Evolutionary conservation across 2,329 filamentous ascomycete genomes (phyloP).

Genomic region (Nakataea oryzae): DNA sequence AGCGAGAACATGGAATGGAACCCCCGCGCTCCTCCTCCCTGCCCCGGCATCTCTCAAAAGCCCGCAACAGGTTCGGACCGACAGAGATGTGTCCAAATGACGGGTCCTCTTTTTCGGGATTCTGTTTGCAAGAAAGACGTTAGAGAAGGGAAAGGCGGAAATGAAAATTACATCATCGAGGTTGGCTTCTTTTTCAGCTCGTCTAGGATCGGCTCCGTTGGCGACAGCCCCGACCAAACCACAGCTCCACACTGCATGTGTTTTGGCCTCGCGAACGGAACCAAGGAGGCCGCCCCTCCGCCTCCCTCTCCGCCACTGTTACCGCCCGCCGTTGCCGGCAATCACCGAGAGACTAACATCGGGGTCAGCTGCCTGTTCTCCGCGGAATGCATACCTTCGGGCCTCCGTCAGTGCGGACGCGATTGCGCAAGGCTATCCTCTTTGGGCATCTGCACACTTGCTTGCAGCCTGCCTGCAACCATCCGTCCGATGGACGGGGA

Average conservation of each 20-base stretch:
- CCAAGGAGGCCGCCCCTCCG: too few relatives aligned
- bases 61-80: not conserved
- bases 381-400: not conserved
- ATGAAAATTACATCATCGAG: not conserved
- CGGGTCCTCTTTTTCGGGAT: not conserved
- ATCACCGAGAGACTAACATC: too few relatives aligned
- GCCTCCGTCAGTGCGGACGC: not conserved
- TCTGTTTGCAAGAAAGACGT: not conserved
- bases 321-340: not conserved
- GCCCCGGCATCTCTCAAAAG: too few relatives aligned
- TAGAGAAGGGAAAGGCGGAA: not conserved
- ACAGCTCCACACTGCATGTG: not conserved
- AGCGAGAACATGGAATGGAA: not conserved
- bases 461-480: too few relatives aligned
- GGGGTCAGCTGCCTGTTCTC: not conserved
- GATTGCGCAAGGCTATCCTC: too few relatives aligned
- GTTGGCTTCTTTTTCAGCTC: not conserved
- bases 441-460: too few relatives aligned
- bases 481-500: not conserved
- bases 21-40: not conserved
- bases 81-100: not conserved
- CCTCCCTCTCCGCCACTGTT: not conserved
- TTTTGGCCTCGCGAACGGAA: too few relatives aligned
- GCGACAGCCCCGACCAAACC: too few relatives aligned
- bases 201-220: not conserved